Percentiles rank a stretch among this genome's conserved stretches.
Evolutionary conservation across 139 green algal species (phyloP).

Genomic region (Tetraselmis striata): DNA sequence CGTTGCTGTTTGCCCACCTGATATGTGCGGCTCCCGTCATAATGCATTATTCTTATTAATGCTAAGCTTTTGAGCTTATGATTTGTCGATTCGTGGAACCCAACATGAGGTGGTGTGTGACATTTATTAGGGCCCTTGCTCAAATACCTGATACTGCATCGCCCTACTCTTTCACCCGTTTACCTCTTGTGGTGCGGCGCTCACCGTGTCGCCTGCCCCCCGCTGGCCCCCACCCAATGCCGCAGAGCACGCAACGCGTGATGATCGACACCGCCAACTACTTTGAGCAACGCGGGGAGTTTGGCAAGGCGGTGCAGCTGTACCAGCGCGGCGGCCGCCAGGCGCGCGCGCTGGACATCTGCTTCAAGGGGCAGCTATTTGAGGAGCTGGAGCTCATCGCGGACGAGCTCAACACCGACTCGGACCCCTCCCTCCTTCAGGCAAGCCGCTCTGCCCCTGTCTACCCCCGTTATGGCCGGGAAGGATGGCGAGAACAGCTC

Average conservation of each 20-base stretch:
- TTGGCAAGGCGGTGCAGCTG: constrained; percentile 51
- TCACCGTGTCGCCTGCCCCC: too few relatives aligned
- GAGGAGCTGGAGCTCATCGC: constrained; percentile 59
- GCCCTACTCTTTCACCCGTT: too few relatives aligned
- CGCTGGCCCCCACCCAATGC: too few relatives aligned
- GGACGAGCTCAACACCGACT: constrained; percentile 32
- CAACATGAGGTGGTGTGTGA: constrained; percentile 23
- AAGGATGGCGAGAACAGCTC: too few relatives aligned
- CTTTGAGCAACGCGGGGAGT: constrained; percentile 43
- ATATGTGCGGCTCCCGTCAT: not conserved
- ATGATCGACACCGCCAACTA: constrained; percentile 58
- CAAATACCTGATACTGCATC: not conserved
- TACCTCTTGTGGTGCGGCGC: too few relatives aligned
- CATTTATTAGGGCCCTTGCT: not conserved
- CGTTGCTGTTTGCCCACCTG: too few relatives aligned
- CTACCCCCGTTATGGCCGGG: too few relatives aligned
- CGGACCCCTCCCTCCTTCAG: constrained; percentile 20
- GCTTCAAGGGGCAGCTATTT: constrained; percentile 53
- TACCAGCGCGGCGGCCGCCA: constrained; percentile 32
- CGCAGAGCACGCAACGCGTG: constrained; percentile 30
- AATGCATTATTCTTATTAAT: not conserved
- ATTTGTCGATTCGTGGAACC: constrained; percentile 26
- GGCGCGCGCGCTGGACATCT: constrained; percentile 51
- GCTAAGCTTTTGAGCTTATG: not conserved
- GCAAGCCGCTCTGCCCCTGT: too few relatives aligned